Base-by-base conservation (phyloP, 805 yeast genomes). In the Komagataella mondaviorum region DNA sequence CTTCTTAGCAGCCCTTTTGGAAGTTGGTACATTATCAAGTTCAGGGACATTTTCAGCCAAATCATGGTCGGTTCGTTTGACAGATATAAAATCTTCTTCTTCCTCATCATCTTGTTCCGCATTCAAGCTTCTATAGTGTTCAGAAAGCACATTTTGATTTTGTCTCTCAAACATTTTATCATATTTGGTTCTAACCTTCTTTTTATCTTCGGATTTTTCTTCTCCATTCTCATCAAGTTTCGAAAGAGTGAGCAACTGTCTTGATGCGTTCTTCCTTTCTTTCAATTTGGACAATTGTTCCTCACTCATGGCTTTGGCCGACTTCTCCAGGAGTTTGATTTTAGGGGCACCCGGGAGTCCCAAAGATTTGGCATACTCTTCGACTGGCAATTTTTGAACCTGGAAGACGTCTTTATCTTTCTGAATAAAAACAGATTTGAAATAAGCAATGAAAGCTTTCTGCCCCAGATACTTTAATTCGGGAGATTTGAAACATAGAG, bases 301-400 rank as follows among this genome's bases (percentile, higher is more conserved):
- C 39, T 59, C 64, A 6, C 51, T 49, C 61, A 64, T 67, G 14
- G 81, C 84, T 46, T 71, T 71, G 43, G 56, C 55, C 3, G 55
- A 57, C 8, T 72, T 71, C 18, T 77, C 76, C 56, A 72, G 68
- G 52, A 91, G 76, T 63, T 88, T 89, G 59, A 93, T 85, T 59
- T 86, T 83, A 46, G 99, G 99, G 3, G 96, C 96, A 51, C 97
- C 96, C 1, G 98, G 96, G 46, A 93, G 74, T 7, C 99, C 99
- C 48, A 90, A 66, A 3, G 96, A 85, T 53, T 78, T 78, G 4
- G 99, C 98, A 66, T 72, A 89, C 52, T 78, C 86, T 56, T 91
- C 96, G 2, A 83, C 69, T 2, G 96, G 95, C 3, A 91, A 63
- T 48, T 80, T 78, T 10, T 81, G 85, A 45, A 89, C 75, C 56